A percentile compares a stretch with the other conserved stretches of the same genome.
Evolutionary conservation across 2,329 filamentous ascomycete genomes (phyloP).

Genomic region (Tolypocladium pustulatum): DNA sequence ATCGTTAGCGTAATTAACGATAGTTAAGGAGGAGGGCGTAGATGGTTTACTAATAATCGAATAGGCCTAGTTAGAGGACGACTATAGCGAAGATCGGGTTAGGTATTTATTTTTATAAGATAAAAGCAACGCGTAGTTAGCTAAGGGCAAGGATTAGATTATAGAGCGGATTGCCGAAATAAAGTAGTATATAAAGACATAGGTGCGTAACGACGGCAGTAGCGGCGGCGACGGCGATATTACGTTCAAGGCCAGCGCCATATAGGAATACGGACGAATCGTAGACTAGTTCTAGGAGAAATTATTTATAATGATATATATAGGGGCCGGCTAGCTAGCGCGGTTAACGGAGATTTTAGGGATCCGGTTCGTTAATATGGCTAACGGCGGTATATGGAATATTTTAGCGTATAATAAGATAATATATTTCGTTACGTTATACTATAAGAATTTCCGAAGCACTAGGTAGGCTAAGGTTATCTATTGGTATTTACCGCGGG

Average conservation of each 20-base stretch:
- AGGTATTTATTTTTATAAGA: constrained; percentile 3
- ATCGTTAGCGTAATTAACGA: constrained; percentile 1
- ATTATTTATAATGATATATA: too few species aligned
- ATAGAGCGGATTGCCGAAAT: background rate
- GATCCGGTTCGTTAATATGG: constrained; percentile 3
- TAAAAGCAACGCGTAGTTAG: constrained; percentile 1
- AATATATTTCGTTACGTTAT: constrained; percentile 10
- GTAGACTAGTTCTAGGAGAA: too few species aligned
- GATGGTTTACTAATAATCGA: background rate
- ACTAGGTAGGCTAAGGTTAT: too few species aligned
- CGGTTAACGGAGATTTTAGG: constrained; percentile 2
- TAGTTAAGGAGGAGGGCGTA: too few species aligned
- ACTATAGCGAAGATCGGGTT: constrained; percentile 1
- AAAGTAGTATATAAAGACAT: background rate
- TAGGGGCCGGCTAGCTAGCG: too few species aligned
- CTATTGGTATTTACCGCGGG: too few species aligned
- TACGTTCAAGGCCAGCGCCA: too few species aligned
- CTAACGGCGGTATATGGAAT: constrained; percentile 5
- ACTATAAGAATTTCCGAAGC: constrained; percentile 11
- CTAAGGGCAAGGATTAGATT: background rate
- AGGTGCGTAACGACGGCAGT: background rate
- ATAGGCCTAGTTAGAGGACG: constrained; percentile 1
- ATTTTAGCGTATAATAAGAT: constrained; percentile 4
- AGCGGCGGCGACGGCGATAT: too few species aligned
- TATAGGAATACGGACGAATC: too few species aligned